Conservation (phyloP, 2,329 filamentous ascomycete genomes). For the Phaeoacremonium minimum region DNA sequence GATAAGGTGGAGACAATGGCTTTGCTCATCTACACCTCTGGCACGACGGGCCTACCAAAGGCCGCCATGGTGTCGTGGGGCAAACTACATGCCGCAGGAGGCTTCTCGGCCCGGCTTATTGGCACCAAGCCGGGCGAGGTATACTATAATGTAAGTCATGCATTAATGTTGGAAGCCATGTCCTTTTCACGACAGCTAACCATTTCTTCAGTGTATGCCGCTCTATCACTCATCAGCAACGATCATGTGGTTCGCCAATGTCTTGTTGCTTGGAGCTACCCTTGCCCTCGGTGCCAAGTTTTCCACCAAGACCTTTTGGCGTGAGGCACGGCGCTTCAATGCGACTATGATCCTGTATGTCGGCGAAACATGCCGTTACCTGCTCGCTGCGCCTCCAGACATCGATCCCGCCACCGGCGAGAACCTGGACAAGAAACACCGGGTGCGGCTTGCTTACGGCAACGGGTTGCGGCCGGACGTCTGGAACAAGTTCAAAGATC, state of each 20-base stretch:
- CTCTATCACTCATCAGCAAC: constrained; percentile 81
- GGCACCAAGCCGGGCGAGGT: constrained; percentile 58
- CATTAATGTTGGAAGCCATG: neutral
- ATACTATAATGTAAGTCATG: constrained; percentile 63
- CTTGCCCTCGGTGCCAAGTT: constrained; percentile 74
- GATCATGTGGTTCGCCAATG: constrained; percentile 62
- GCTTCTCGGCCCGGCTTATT: constrained; percentile 52
- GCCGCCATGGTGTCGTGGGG: constrained; percentile 71
- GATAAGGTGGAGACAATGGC: constrained; percentile 53
- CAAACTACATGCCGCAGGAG: constrained; percentile 53
- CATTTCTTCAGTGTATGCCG: constrained; percentile 65
- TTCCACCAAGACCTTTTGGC: constrained; percentile 73
- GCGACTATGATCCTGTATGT: constrained; percentile 84
- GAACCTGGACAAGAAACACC: constrained; percentile 67
- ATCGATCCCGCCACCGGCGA: constrained; percentile 60
- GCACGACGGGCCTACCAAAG: constrained; percentile 82
- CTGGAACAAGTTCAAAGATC: constrained; percentile 78
- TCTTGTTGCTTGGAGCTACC: constrained; percentile 58
- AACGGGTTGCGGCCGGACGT: constrained; percentile 84
- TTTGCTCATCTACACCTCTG: constrained; percentile 78
- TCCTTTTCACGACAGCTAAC: constrained; percentile 4
- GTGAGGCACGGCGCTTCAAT: constrained; percentile 64
- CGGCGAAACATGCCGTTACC: constrained; percentile 80
- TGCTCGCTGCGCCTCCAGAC: constrained; percentile 63
- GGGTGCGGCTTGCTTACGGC: constrained; percentile 71